A percentile compares a stretch with the other conserved stretches of the same genome.
Conservation (phyloP, 164 flowering plant genomes). For the Vitis rupestris region DNA sequence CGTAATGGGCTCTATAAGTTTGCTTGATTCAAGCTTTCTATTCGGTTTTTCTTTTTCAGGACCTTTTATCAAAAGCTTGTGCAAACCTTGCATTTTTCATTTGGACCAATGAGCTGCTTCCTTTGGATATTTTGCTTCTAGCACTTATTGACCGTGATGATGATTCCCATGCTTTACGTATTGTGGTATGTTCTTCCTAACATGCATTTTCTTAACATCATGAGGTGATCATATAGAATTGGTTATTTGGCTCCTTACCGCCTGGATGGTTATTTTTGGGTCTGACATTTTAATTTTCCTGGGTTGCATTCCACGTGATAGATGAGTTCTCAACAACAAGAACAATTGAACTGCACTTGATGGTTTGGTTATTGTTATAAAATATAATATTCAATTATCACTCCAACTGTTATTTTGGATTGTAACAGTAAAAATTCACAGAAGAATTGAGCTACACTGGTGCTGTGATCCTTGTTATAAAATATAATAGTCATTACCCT, state of each 20-base stretch:
- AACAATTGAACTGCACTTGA: too few species aligned
- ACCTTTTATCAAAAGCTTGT: constrained; percentile 68
- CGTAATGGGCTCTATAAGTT: background rate
- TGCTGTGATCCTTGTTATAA: too few species aligned
- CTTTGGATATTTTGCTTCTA: constrained; percentile 87
- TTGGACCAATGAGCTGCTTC: constrained; percentile 94
- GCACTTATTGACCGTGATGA: constrained; percentile 97
- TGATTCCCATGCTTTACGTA: constrained; percentile 88
- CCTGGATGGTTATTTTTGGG: too few species aligned
- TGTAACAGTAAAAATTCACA: too few species aligned
- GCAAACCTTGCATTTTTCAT: constrained; percentile 71
- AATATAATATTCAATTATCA: too few species aligned
- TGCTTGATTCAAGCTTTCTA: background rate
- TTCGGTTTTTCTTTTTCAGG: constrained; percentile 42
- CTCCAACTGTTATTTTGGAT: too few species aligned
- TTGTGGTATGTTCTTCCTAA: constrained; percentile 62
- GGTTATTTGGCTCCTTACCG: too few species aligned
- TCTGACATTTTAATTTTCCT: too few species aligned
- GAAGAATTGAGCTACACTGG: too few species aligned
- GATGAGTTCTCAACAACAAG: too few species aligned
- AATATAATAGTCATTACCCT: too few species aligned
- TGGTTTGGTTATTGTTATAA: too few species aligned
- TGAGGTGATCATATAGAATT: background rate
- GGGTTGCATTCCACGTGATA: background rate
- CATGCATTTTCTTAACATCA: background rate